Evolutionary conservation across 2,329 filamentous ascomycete species (phyloP), one percentile per base, ranked within the genome.

Genomic region (Tolypocladium paradoxum): DNA sequence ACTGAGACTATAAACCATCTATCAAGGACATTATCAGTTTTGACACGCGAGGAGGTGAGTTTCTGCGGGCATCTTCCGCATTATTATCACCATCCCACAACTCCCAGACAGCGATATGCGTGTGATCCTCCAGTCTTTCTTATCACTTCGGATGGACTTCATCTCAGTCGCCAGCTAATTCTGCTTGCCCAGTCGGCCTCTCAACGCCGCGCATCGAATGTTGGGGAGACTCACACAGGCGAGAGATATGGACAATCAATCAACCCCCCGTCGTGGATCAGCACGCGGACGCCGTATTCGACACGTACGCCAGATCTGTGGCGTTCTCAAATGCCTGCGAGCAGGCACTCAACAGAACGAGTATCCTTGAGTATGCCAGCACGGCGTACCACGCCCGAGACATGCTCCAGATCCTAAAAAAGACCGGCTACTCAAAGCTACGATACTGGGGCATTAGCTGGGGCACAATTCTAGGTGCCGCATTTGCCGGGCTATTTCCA

Each of bases 381-480:
- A 76, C 74, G 5, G 66, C 70, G 1, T 74, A 70, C 4, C 68
- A 72, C 37, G 75, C 73, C 0, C 64, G 74, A 20, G 75, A 77
- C 55, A 69, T 78, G 71, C 67, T 77, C 0, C 74, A 73, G 58
- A 72, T 77, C 12, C 61, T 76, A 18, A 53, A 70, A 35, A 66
- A 70, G 58, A 66, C 68, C 8, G 74, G 73, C 2, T 59, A 73
- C 51, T 61, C 67, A 5, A 72, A 69, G 62, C 64, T 77, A 6
- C 68, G 67, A 45, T 80, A 78, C 60, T 80, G 76, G 76, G 78
- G 77, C 1, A 75, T 79, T 54, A 79, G 76, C 56, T 81, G 80
- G 56, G 77, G 77, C 9, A 78, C 76, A 7, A 60, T 78, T 2
- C 67, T 81, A 0, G 78, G 77, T 3, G 74, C 71, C 16, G 73